Base-by-base conservation (phyloP, 1,284 basidiomycete species). In the Rugosomyces carneus region DNA sequence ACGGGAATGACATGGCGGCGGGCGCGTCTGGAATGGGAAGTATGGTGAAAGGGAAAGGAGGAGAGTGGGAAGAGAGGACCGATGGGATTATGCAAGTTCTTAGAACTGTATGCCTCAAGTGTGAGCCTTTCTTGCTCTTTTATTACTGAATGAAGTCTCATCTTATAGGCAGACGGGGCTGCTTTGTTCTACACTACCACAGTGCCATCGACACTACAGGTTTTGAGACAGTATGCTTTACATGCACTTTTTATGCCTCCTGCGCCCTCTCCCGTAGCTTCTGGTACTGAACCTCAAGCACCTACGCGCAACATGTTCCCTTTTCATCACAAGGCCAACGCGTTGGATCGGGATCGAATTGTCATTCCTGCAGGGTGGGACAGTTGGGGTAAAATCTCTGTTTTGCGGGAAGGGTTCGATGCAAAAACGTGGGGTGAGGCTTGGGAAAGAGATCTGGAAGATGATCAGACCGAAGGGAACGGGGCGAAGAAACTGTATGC, bases 291-390 rank as follows among this genome's bases (percentile, higher is more conserved):
- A 38, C 66, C 75, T 2, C 67, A 74, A 5, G 75, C 81, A 16
- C 80, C 75, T 18, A 69, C 68, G 35, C 77, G 81, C 36, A 87
- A 89, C 52, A 78, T 84, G 0, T 96, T 96, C 66, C 84, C 89
- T 0, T 98, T 97, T 66, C 68, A 75, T 2, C 80, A 91, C 49
- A 85, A 87, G 51, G 86, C 95, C 0, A 97, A 96, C 60, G 88
- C 91, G 0, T 73, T 98, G 20, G 95, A 99, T 61, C 79, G 93
- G 24, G 93, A 97, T 58, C 84, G 81, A 6, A 87, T 99, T 40
- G 77, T 96, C 39, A 84, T 99, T 0, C 96, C 95, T 1, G 77
- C 89, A 1, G 96, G 95, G 1, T 99, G 95, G 96, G 95, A 99
- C 63, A 90, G 87, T 53, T 97, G 91, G 89, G 93, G 93, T 2